Base-by-base conservation (phyloP, 1,139 yeast species). In the Hyphopichia wangnamkhiaoensis region DNA sequence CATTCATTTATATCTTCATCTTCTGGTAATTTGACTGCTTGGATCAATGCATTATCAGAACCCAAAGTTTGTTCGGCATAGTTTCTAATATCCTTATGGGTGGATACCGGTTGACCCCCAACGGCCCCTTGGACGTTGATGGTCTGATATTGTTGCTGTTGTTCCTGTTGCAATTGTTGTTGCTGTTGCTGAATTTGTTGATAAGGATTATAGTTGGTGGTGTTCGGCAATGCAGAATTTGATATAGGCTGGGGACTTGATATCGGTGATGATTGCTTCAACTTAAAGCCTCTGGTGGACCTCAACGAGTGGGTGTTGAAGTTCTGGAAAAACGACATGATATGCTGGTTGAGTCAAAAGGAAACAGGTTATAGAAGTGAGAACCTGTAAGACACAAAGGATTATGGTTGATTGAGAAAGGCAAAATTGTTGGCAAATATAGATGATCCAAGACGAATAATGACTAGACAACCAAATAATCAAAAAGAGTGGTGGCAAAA, bases 51-150 rank as follows among this genome's bases (percentile, higher is more conserved):
- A 31, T 93, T 84, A 35, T 93, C 96, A 0, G 96, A 85, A 0
- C 98, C 98, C 37, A 94, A 70, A 0, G 98, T 93, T 39, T 94
- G 93, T 58, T 91, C 97, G 1, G 96, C 98, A 53, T 88, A 89
- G 56, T 76, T 83, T 43, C 95, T 77, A 43, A 84, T 79, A 57
- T 83, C 89, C 50, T 71, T 79, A 56, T 84, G 94, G 7, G 86
- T 70, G 0, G 84, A 71, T 9, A 79, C 79, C 34, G 70, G 56
- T 41, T 70, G 74, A 7, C 61, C 64, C 1, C 54, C 56, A 19
- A 41, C 49, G 20, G 41, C 47, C 14, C 50, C 40, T 21, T 51
- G 49, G 15, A 54, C 42, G 39, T 54, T 56, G 26, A 56, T 56
- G 23, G 63, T 65, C 48, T 58, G 64, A 43, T 50, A 54, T 29